Conservation (phyloP, 1,284 basidiomycete genomes). For the Ustilago hordei region DNA sequence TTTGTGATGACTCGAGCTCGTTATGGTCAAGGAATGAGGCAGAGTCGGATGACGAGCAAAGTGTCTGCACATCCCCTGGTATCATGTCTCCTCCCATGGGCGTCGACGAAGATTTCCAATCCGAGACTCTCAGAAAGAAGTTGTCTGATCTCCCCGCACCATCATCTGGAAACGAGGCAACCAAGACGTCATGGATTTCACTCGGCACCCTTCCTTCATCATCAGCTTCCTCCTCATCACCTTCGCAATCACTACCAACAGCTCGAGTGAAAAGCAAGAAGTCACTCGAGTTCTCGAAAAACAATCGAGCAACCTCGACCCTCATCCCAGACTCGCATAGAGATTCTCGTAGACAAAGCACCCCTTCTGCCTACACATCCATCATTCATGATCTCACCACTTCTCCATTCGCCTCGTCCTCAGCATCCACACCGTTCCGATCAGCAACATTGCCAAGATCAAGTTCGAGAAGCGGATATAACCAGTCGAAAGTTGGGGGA, state of each 20-base stretch:
- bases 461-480: conserved; percentile 6
- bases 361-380: conserved; percentile 17
- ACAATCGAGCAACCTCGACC: conserved; percentile 14
- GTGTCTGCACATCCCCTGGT: conserved; percentile 40
- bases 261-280: conserved; percentile 5
- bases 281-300: conserved; percentile 6
- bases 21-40: conserved; percentile 36
- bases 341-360: conserved; percentile 19
- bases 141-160: conserved; percentile 20
- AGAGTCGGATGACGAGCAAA: conserved; percentile 21
- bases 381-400: conserved; percentile 40
- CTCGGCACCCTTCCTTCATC: conserved; percentile 31
- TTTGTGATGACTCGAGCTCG: conserved; percentile 41
- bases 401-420: conserved; percentile 18
- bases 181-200: conserved; percentile 20
- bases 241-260: conserved; percentile 32
- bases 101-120: conserved; percentile 9
- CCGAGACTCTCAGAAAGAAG: conserved; percentile 32
- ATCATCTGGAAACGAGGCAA: neutral
- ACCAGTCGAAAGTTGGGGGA: neutral
- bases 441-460: conserved; percentile 39
- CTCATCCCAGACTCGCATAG: conserved; percentile 17
- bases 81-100: conserved; percentile 31
- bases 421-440: conserved; percentile 20
- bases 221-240: conserved; percentile 13